A percentile compares a stretch with the other conserved stretches of the same genome.
phyloP scores from a whole-genome alignment of 1,139 yeast genomes.

The Arxiozyma telluris region DNA sequence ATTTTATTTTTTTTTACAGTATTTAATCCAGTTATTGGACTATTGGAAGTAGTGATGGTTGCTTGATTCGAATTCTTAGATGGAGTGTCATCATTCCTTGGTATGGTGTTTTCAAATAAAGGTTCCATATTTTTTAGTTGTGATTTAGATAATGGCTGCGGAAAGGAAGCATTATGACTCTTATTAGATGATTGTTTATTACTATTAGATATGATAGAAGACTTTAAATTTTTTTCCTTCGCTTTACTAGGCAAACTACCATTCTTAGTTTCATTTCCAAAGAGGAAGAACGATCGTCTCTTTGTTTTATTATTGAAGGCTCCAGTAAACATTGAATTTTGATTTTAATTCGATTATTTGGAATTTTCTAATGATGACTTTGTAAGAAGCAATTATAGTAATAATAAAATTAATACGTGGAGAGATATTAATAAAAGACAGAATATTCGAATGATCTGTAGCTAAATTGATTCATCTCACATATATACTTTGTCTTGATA shows the following conservation, averaged over 20 bases:
- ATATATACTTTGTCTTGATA: background rate
- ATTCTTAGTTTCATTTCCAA: constrained; percentile 13
- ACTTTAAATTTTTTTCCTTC: background rate
- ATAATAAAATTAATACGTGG: no score
- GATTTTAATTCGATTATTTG: background rate
- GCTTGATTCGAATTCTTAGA: background rate
- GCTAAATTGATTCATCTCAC: background rate
- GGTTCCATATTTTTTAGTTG: background rate
- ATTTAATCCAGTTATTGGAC: background rate
- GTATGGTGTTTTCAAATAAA: background rate
- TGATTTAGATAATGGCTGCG: background rate
- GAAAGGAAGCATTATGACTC: background rate
- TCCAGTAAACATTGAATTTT: constrained; percentile 13
- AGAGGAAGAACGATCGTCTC: constrained; percentile 21
- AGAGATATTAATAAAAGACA: no score
- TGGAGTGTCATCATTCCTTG: background rate
- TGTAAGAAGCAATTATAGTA: background rate
- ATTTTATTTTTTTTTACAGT: background rate
- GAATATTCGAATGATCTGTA: no score
- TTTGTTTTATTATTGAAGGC: constrained; percentile 11
- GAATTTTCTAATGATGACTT: background rate
- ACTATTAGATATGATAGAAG: background rate
- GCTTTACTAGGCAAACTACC: background rate
- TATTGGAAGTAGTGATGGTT: background rate
- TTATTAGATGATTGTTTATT: background rate